Evolutionary conservation across 306 rosid genomes (phyloP).

Genomic region (Vicia faba): DNA sequence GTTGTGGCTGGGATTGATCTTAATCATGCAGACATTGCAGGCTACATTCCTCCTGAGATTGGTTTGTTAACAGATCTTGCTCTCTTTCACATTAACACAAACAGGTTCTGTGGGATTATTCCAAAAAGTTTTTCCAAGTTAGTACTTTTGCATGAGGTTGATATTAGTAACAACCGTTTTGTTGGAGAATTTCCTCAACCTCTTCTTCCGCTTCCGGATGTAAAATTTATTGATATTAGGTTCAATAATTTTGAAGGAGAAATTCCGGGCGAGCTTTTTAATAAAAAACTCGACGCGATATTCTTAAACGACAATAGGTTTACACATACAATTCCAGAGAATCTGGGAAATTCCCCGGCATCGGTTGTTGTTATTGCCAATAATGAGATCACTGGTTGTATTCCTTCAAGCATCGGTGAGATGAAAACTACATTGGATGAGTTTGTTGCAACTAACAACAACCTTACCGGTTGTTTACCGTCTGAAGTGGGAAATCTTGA

Average conservation of each 20-base stretch:
- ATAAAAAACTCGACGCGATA: slow-evolving; percentile 51
- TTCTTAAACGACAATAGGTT: slow-evolving; percentile 69
- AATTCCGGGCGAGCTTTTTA: slow-evolving; percentile 58
- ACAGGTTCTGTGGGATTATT: slow-evolving; percentile 75
- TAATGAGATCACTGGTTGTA: slow-evolving; percentile 59
- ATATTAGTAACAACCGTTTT: slow-evolving; percentile 78
- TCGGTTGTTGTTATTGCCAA: slow-evolving; percentile 63
- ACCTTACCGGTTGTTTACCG: slow-evolving; percentile 67
- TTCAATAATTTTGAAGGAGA: slow-evolving; percentile 73
- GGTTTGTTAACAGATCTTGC: slow-evolving; percentile 67
- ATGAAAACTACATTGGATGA: slow-evolving; percentile 63
- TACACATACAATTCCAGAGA: slow-evolving; percentile 59
- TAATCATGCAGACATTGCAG: slow-evolving; percentile 83
- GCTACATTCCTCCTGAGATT: slow-evolving; percentile 63
- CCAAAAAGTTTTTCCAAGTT: slow-evolving; percentile 59
- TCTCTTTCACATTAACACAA: slow-evolving; percentile 66
- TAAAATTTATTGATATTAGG: slow-evolving; percentile 61
- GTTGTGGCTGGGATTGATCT: slow-evolving; percentile 86
- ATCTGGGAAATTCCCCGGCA: slow-evolving; percentile 53
- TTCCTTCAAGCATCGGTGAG: slow-evolving; percentile 62
- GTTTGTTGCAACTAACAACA: slow-evolving; percentile 48
- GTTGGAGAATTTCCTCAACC: slow-evolving; percentile 68
- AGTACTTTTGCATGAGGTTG: slow-evolving; percentile 55
- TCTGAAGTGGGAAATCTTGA: slow-evolving; percentile 49
- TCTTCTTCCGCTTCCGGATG: slow-evolving; percentile 44